A percentile compares a stretch with the other conserved stretches of the same genome.
Conservation (phyloP, 176 grass and related monocot genomes). For the Aechmea fasciata region DNA sequence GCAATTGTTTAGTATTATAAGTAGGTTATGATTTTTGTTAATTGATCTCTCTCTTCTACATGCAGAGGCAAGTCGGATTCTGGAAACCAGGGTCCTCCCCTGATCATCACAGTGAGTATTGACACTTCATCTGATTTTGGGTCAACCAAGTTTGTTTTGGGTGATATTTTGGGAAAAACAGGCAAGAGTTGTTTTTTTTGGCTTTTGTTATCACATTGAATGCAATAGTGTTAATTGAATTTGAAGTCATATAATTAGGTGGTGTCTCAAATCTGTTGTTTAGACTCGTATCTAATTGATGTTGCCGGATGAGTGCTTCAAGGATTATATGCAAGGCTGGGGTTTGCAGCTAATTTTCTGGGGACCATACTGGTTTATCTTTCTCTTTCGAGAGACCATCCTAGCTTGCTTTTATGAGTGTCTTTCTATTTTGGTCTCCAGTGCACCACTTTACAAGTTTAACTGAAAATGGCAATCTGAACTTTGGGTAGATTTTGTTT, state of each 20-base stretch:
- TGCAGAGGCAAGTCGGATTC: constrained; percentile 79
- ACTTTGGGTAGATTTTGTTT: not conserved
- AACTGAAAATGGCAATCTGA: not conserved
- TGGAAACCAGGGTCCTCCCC: constrained; percentile 53
- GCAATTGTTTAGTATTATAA: not conserved
- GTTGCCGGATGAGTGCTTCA: not conserved
- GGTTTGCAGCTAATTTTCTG: not conserved
- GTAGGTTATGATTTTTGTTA: not conserved
- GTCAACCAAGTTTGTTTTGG: constrained; percentile 8
- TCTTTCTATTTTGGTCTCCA: not conserved
- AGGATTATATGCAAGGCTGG: not conserved
- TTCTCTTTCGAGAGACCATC: not conserved
- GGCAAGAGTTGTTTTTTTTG: not conserved
- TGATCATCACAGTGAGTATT: constrained; percentile 47
- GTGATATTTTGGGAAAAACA: constrained; percentile 2
- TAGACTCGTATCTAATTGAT: not conserved
- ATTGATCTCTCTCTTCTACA: constrained; percentile 11
- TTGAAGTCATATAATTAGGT: not conserved
- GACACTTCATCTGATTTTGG: constrained; percentile 11
- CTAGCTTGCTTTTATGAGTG: not conserved
- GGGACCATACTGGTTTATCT: not conserved
- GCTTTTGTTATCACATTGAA: constrained; percentile 1
- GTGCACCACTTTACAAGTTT: not conserved
- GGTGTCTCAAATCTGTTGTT: not conserved
- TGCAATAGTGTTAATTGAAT: not conserved